Evolutionary conservation across 352 stramenopile species (phyloP).

Genomic region (Phytopythium cucurbitacearum): DNA sequence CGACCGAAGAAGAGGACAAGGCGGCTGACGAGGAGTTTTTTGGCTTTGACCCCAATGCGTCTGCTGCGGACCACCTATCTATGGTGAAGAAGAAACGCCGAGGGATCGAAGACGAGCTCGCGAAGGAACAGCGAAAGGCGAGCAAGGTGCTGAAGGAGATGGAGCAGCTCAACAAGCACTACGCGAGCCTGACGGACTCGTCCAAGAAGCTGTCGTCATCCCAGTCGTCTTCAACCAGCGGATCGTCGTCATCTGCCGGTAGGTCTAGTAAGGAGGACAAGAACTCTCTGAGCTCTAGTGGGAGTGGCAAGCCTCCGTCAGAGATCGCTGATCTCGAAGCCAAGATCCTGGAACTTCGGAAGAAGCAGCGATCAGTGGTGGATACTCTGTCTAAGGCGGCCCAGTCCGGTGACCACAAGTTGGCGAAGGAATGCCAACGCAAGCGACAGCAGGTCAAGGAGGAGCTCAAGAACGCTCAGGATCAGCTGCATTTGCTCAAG

Average conservation of each 20-base stretch:
- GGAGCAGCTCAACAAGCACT: conserved; percentile 79
- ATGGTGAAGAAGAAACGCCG: conserved; percentile 63
- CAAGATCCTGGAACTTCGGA: conserved; percentile 71
- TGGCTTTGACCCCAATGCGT: conserved; percentile 55
- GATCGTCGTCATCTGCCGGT: conserved; percentile 8
- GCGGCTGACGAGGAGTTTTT: conserved; percentile 76
- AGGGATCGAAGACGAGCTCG: conserved; percentile 73
- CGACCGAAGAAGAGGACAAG: conserved; percentile 48
- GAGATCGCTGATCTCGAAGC: conserved; percentile 59
- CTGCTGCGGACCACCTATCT: conserved; percentile 50
- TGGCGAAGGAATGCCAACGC: conserved; percentile 74
- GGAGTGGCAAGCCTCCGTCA: conserved; percentile 27
- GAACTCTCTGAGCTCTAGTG: conserved; percentile 16
- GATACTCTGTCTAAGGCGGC: conserved; percentile 71
- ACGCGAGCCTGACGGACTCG: conserved; percentile 36
- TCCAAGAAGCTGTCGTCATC: conserved; percentile 36
- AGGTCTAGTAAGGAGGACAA: conserved; percentile 16
- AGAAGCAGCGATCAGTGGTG: conserved; percentile 73
- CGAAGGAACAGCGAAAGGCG: conserved; percentile 77
- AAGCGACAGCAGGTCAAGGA: conserved; percentile 74
- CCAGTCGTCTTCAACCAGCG: conserved; percentile 21
- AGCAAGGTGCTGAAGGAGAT: conserved; percentile 77
- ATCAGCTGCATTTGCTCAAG: conserved; percentile 64
- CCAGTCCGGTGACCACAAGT: conserved; percentile 59
- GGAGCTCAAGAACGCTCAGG: conserved; percentile 66